Evolutionary conservation across 2,329 filamentous ascomycete genomes (phyloP).

Genomic region (Alternaria sp.): DNA sequence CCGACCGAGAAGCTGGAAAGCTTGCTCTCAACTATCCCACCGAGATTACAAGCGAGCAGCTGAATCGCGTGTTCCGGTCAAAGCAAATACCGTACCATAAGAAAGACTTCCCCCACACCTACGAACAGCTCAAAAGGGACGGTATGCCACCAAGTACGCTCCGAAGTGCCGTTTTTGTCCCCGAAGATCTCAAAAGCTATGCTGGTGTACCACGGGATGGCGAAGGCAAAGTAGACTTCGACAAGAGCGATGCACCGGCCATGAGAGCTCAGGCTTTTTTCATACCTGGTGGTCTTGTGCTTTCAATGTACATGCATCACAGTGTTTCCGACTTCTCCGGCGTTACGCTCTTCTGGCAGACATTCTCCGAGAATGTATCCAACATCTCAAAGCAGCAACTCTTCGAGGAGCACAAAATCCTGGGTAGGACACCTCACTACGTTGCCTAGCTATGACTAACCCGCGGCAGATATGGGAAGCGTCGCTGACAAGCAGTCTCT

Average conservation of each 20-base stretch:
- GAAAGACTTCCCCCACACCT: conserved; percentile 35
- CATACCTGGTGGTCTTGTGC: conserved; percentile 46
- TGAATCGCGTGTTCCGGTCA: conserved; percentile 31
- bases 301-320: conserved; percentile 49
- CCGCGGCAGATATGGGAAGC: conserved; percentile 25
- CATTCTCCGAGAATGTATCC: conserved; percentile 38
- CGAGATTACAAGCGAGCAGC: conserved; percentile 28
- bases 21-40: conserved; percentile 40
- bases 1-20: conserved; percentile 34
- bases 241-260: conserved; percentile 37
- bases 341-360: conserved; percentile 40
- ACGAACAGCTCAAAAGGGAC: conserved; percentile 40
- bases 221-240: conserved; percentile 43
- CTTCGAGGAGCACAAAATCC: conserved; percentile 17
- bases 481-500: conserved; percentile 36
- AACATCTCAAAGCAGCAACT: conserved; percentile 27
- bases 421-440: conserved; percentile 20
- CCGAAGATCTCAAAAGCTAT: conserved; percentile 41
- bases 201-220: conserved; percentile 38
- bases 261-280: conserved; percentile 48
- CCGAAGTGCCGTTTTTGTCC: conserved; percentile 40
- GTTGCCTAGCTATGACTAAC: conserved; percentile 22
- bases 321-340: conserved; percentile 46
- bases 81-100: conserved; percentile 32
- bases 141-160: conserved; percentile 49